Base-by-base conservation (phyloP, 2,329 filamentous ascomycete genomes). In the Calonectria henricotiae region DNA sequence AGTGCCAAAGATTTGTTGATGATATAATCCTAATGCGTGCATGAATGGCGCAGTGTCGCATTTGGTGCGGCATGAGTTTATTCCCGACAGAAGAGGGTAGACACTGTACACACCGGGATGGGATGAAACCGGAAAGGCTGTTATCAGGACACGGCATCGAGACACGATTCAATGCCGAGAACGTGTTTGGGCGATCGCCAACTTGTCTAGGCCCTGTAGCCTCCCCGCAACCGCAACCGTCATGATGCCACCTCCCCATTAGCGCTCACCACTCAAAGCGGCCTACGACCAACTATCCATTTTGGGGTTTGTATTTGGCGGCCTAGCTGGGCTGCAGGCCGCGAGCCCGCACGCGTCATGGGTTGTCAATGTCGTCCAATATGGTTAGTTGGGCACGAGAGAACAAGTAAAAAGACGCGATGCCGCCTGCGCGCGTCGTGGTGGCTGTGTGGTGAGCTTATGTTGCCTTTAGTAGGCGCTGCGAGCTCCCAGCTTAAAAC, bases 381-480 rank as follows among this genome's bases (percentile, higher is more conserved):
- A 58, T 13, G 20, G 51, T 32, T 58, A 39, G 51, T 39, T 58
- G 32, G 30, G 30, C 9, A 6, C 11, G 51, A 37, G n/a, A 23
- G 51, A 39, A 23, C 3, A 32, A 39, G 43, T 70, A 41, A 43
- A 64, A 67, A 73, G 58, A 67, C 44, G 47, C 47, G 55, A 65
- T 54, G 35, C 65, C 51, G 46, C 63, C 67, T 43, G 67, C 51
- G 49, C 44, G 72, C 65, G 62, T 75, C 74, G 74, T 37, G 54
- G 68, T 76, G 66, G 71, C 67, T 65, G 60, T 62, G 51, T 54
- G 41, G 67, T 72, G 66, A 35, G 44, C 27, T 55, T 62, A 25
- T 39, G 51, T 65, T 64, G 51, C 68, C 20, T 69, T 61, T 39
- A 51, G 44, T 46, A 17, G 49, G 44, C 71, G 44, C 68, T 67